Evolutionary conservation across 805 yeast genomes (phyloP), one percentile per base, ranked within the genome.

Genomic region (Spathaspora arborariae): DNA sequence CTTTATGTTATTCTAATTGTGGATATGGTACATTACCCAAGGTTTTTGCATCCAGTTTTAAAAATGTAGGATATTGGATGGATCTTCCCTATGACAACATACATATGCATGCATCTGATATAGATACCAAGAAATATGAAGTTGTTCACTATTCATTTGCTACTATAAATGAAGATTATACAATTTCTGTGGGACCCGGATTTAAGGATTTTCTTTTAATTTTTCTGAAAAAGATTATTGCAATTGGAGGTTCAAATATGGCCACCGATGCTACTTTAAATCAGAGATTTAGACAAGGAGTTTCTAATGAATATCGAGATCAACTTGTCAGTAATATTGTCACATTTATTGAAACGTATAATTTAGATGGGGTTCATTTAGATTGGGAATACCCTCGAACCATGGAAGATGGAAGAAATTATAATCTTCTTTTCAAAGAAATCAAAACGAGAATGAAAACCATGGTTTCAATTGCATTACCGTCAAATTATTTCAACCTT

Each of bases 361-460:
- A 40, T 4, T 50, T 57, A 37, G 59, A 54, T 47, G 60, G 60
- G 20, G 44, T 53, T 37, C 51, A 57, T 47, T 48, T 57, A 7
- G 59, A 57, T 44, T 57, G 60, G 60, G 60, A 57, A 45, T 56
- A 49, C 26, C 60, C 60, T 19, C 47, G 46, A 11, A 41, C 46
- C 9, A 24, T 44, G 10, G 59, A 45, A 4, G 41, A 45, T 22
- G 59, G 60, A 4, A 24, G 44, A 13, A 51, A 50, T 10, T 57
- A 51, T 35, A 41, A 50, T 20, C 45, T 47, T 7, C 48, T 57
- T 13, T 41, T 57, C n/a, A 51, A 46, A 7, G 24, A 26, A 9
- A 45, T 56, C 20, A 54, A 56, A 43, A 10, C 45, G 8, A 47
- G 41, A 20, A 19, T 51, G 18, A 46, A 50, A 10, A 41, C 44